Conservation (phyloP, 768 basidiomycete genomes). For the Naganishia friedmannii region DNA sequence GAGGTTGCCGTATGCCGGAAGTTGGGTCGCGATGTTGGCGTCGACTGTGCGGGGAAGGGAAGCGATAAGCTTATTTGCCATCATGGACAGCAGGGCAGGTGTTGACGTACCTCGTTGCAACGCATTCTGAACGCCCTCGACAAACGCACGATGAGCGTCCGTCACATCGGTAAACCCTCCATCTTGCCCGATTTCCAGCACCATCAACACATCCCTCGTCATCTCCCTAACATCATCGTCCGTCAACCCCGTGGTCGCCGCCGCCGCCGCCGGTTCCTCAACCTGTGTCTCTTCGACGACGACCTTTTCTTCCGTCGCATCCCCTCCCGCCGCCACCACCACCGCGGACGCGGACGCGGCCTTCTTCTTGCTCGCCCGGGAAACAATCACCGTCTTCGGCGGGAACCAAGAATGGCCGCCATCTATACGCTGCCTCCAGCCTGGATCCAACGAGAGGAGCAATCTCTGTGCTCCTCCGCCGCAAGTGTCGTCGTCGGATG, state of each 20-base stretch:
- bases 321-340: not conserved
- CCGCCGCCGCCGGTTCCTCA: not conserved
- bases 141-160: not conserved
- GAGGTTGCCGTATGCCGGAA: slow-evolving; percentile 43
- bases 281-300: not conserved
- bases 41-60: slow-evolving; percentile 4
- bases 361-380: slow-evolving; percentile 30
- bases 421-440: slow-evolving; percentile 37
- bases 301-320: no score
- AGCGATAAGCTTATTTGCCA: no score
- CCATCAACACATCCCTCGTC: slow-evolving; percentile 16
- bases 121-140: not conserved
- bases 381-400: slow-evolving; percentile 8
- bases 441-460: slow-evolving; percentile 43
- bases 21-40: slow-evolving; percentile 17
- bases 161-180: slow-evolving; percentile 11
- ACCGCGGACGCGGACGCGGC: not conserved
- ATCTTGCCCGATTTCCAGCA: not conserved
- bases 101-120: slow-evolving; percentile 5
- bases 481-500: not conserved
- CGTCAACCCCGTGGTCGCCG: not conserved
- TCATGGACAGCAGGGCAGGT: no score
- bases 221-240: slow-evolving; percentile 18
- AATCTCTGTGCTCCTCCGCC: slow-evolving; percentile 24
- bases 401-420: slow-evolving; percentile 28